These are phyloP conservation scores for Kuraishia cidri DNA, from an alignment of 805 yeast genomes.

Conservation along the genomic window DNA sequence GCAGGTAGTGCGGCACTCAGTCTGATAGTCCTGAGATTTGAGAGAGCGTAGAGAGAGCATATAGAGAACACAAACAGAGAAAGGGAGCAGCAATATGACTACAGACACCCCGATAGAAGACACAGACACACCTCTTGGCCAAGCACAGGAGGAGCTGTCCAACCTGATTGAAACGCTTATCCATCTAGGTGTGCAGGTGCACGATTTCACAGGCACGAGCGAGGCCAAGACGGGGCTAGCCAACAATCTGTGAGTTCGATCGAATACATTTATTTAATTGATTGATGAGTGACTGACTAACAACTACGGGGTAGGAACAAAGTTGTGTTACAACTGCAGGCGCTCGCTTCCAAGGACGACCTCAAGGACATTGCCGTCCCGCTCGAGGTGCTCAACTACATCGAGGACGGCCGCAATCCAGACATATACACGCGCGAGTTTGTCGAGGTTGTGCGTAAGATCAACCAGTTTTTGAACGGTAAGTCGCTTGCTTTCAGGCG, in stretches of 20 bases:
- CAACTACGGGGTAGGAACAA: constrained; percentile 20
- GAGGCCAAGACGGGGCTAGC: constrained; percentile 59
- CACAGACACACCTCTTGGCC: constrained; percentile 13
- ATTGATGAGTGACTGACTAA: too few relatives aligned
- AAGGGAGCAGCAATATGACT: constrained; percentile 19
- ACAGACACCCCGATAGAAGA: constrained; percentile 17
- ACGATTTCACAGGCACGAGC: constrained; percentile 86
- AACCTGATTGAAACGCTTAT: constrained; percentile 70
- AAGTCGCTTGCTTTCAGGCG: constrained; percentile 53
- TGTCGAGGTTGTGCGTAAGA: constrained; percentile 84
- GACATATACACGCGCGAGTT: constrained; percentile 96
- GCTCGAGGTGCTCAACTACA: constrained; percentile 78
- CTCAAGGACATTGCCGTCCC: constrained; percentile 49
- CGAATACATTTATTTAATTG: too few relatives aligned
- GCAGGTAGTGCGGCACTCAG: too few relatives aligned
- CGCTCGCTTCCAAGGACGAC: constrained; percentile 20
- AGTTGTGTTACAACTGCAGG: constrained; percentile 28
- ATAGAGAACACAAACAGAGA: too few relatives aligned
- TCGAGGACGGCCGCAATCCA: constrained; percentile 95
- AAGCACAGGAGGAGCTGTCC: constrained; percentile 30
- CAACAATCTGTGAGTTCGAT: constrained; percentile 32
- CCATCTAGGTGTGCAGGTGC: constrained; percentile 85
- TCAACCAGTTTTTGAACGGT: constrained; percentile 83
- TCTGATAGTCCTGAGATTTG: too few relatives aligned
- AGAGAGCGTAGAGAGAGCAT: too few relatives aligned